Percentiles rank a stretch among this genome's conserved stretches.
phyloP scores from a whole-genome alignment of 306 rosid species.

The Senna tora region DNA sequence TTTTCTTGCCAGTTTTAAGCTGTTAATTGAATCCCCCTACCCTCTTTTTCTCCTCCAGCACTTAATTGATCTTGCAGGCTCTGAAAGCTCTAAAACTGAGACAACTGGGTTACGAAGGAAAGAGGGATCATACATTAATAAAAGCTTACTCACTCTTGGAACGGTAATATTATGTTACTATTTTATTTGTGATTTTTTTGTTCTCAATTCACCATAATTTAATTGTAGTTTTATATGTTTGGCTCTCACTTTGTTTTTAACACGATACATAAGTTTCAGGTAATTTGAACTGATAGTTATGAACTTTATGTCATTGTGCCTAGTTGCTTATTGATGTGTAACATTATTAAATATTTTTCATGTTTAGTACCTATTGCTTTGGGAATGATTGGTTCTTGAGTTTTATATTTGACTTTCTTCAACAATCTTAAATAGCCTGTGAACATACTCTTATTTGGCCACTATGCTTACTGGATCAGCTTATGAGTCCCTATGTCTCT shows the following conservation, averaged over 20 bases:
- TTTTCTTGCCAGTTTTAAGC: slow-evolving; percentile 13
- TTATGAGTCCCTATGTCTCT: not conserved
- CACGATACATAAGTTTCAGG: not conserved
- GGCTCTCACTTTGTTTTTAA: slow-evolving; percentile 5
- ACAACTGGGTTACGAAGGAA: slow-evolving; percentile 88
- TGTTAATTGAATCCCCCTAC: slow-evolving; percentile 25
- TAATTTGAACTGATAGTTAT: slow-evolving; percentile 12
- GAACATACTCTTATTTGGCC: slow-evolving; percentile 6
- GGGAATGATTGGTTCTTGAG: slow-evolving; percentile 16
- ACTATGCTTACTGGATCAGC: not conserved
- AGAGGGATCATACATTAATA: slow-evolving; percentile 90
- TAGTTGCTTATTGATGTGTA: slow-evolving; percentile 2
- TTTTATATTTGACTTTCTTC: slow-evolving; percentile 23
- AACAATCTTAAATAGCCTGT: slow-evolving; percentile 19
- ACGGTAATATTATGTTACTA: slow-evolving; percentile 60
- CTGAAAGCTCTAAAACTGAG: slow-evolving; percentile 91
- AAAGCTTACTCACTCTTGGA: slow-evolving; percentile 88
- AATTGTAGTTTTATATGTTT: not conserved
- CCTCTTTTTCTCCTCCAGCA: slow-evolving; percentile 61
- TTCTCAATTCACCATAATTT: slow-evolving; percentile 14
- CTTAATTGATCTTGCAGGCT: slow-evolving; percentile 94
- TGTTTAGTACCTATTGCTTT: not conserved
- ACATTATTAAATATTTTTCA: not conserved
- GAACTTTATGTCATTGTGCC: slow-evolving; percentile 1
- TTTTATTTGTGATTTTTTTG: slow-evolving; percentile 13